Evolutionary conservation across 441 rosid species (phyloP).

Genomic region (Adansonia gregorii): DNA sequence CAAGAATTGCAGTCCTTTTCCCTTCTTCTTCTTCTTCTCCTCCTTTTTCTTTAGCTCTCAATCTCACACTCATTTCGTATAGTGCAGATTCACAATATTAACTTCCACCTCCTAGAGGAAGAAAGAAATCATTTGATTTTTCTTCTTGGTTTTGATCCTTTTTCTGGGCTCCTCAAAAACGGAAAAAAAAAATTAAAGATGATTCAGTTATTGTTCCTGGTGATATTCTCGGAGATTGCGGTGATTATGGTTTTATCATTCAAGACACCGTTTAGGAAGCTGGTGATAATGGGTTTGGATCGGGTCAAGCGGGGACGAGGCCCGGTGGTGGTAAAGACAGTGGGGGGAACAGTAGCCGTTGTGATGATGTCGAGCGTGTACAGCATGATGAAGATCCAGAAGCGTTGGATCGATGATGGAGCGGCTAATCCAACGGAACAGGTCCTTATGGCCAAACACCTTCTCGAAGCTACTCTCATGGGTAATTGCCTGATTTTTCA

Average conservation of each 20-base stretch:
- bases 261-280: conserved; percentile 68
- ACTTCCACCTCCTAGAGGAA: neutral
- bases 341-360: conserved; percentile 51
- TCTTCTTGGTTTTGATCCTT: neutral
- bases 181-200: conserved; percentile 26
- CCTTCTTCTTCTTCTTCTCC: neutral
- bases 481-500: conserved; percentile 38
- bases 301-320: conserved; percentile 71
- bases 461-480: conserved; percentile 69
- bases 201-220: conserved; percentile 57
- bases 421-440: conserved; percentile 63
- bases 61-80: neutral
- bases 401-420: conserved; percentile 61
- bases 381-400: conserved; percentile 56
- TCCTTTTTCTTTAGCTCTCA: neutral
- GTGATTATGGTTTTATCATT: conserved; percentile 55
- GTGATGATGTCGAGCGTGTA: conserved; percentile 55
- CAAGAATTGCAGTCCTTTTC: neutral
- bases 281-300: conserved; percentile 55
- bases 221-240: conserved; percentile 48
- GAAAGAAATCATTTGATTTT: neutral
- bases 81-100: neutral
- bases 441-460: conserved; percentile 59
- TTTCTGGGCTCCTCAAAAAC: neutral
- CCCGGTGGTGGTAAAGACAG: conserved; percentile 62